A percentile compares a stretch with the other conserved stretches of the same genome.
These are phyloP conservation scores for Hyphopichia khmerensis DNA, from an alignment of 1,139 yeast genomes.

Conservation along the genomic window DNA sequence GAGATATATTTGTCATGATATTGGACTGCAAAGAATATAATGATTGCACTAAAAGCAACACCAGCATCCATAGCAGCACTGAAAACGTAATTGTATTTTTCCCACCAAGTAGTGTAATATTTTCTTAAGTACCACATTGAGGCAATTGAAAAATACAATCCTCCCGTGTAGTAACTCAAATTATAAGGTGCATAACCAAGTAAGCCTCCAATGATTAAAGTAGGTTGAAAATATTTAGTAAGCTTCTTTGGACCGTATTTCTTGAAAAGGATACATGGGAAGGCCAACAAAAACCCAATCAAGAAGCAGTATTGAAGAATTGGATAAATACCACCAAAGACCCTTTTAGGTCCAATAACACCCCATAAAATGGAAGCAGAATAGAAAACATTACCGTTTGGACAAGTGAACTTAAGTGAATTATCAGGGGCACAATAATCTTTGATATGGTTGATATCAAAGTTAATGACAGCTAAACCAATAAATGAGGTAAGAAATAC, in stretches of 20 bases:
- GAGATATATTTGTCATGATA: constrained; percentile 33
- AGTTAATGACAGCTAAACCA: constrained; percentile 52
- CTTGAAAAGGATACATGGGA: constrained; percentile 42
- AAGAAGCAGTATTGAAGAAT: constrained; percentile 51
- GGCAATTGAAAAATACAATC: constrained; percentile 36
- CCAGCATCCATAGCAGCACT: constrained; percentile 53
- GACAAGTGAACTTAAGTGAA: constrained; percentile 49
- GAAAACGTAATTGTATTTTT: constrained; percentile 56
- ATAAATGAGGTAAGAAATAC: constrained; percentile 43
- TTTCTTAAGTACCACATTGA: constrained; percentile 51
- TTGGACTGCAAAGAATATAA: constrained; percentile 57
- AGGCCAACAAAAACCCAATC: constrained; percentile 50
- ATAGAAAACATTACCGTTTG: constrained; percentile 46
- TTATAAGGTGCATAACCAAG: constrained; percentile 49
- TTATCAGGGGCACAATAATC: constrained; percentile 48
- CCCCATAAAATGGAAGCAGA: constrained; percentile 58
- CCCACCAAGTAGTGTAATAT: constrained; percentile 54
- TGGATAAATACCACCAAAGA: constrained; percentile 51
- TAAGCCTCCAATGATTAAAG: constrained; percentile 40
- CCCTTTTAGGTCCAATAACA: constrained; percentile 63
- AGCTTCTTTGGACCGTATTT: constrained; percentile 28
- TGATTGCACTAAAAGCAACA: constrained; percentile 48
- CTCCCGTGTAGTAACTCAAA: constrained; percentile 46
- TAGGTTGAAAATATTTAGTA: constrained; percentile 40
- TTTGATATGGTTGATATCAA: constrained; percentile 39